Evolutionary conservation across 176 grass and related monocot species (phyloP).

Genomic region (Oryza punctata): DNA sequence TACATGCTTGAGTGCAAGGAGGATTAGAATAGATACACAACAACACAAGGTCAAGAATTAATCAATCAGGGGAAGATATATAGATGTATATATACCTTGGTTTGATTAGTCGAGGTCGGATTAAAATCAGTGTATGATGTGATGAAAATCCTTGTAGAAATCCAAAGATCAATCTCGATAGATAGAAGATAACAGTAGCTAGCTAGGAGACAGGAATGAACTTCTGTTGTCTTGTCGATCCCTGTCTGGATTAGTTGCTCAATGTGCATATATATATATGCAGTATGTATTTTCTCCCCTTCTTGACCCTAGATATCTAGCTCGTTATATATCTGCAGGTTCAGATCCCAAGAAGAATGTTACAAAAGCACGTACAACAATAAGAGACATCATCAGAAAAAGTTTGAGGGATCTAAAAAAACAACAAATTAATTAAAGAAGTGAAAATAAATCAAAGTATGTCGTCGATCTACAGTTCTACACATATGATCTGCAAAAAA

Average conservation of each 20-base stretch:
- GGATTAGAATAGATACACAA: not conserved
- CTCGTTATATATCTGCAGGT: conserved; percentile 37
- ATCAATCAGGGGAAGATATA: not conserved
- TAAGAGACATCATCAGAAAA: not conserved
- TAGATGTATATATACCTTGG: conserved; percentile 24
- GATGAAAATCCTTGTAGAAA: conserved; percentile 22
- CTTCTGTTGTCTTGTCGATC: conserved; percentile 30
- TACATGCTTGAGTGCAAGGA: not conserved
- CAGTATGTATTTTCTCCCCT: not conserved
- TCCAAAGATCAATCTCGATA: conserved; percentile 35
- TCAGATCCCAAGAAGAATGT: conserved; percentile 67
- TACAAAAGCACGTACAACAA: conserved; percentile 1
- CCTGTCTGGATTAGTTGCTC: conserved; percentile 3
- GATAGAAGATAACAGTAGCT: not conserved
- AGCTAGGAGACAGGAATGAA: conserved; percentile 41
- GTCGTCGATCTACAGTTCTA: not conserved
- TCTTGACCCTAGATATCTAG: not conserved
- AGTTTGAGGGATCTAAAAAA: not conserved
- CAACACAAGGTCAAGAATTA: not conserved
- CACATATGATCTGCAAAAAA: not conserved
- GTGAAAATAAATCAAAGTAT: not conserved
- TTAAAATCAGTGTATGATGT: conserved; percentile 29
- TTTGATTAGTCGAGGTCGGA: not conserved
- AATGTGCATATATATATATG: not conserved
- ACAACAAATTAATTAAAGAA: not conserved